Base-by-base conservation (phyloP, 2,329 filamentous ascomycete genomes). In the Hymenotorrendiella dingleyae region DNA sequence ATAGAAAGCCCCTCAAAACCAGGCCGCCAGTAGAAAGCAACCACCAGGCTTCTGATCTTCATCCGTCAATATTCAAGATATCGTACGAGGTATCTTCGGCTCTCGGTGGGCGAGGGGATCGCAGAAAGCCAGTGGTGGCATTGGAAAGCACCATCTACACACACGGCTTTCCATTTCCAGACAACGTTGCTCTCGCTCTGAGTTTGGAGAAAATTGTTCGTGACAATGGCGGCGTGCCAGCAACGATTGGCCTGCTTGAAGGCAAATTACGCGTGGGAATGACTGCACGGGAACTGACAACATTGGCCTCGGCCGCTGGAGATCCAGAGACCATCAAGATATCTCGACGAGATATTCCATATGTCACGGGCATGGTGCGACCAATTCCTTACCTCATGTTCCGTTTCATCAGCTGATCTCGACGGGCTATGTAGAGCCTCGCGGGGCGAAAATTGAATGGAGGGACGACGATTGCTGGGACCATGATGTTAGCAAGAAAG, bases 91-190 rank as follows among this genome's bases (percentile, higher is more conserved):
- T n/a, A n/a, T n/a, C n/a, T n/a, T n/a, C n/a, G n/a, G n/a, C n/a
- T n/a, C n/a, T n/a, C n/a, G n/a, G n/a, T n/a, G n/a, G n/a, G n/a
- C n/a, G n/a, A n/a, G n/a, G n/a, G n/a, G n/a, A n/a, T n/a, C n/a
- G n/a, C n/a, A 80, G 82, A 43, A 82, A 80, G 56, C 91, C 93
- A 1, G 82, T 98, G 4, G 90, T 98, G 9, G 93, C 91, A 12
- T 74, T 98, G 4, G 93, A 98, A 65, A 89, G 87, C 2, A 95
- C 93, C 4, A 97, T 98, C 55, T 97, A 98, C 65, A 98, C 93
- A 1, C 93, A 98, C 66, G 90, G 89, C 72, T 85, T 82, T 51
- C 81, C 82, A 2, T 84, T 84, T 54, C 83, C 82, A 0, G 76
- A 84, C 21, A 87, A 86, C 54, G 67, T 84, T 29, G 81, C 84